Evolutionary conservation across 2,329 filamentous ascomycete genomes (phyloP).

Genomic region (Penicillium sp.): DNA sequence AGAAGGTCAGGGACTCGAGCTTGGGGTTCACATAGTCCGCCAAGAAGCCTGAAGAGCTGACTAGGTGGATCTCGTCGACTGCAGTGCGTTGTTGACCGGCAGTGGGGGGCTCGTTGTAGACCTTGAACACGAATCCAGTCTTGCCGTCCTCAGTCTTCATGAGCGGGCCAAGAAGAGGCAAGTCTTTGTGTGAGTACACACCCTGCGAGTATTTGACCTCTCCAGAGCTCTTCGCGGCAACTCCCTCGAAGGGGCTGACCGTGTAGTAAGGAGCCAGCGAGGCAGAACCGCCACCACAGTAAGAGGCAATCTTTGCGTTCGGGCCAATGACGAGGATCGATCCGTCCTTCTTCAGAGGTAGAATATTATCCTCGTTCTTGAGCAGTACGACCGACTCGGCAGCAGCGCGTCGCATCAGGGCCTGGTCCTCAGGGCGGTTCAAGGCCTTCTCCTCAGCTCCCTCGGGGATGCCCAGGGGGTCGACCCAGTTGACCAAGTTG

Average conservation of each 20-base stretch:
- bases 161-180: constrained; percentile 53
- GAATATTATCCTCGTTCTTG: constrained; percentile 60
- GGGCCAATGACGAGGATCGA: constrained; percentile 50
- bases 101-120: constrained; percentile 54
- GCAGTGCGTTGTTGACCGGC: constrained; percentile 42
- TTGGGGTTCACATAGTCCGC: constrained; percentile 53
- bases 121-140: constrained; percentile 56
- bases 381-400: constrained; percentile 66
- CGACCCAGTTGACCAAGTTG: constrained; percentile 54
- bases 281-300: constrained; percentile 61
- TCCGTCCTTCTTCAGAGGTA: constrained; percentile 51
- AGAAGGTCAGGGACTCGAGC: constrained; percentile 50
- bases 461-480: constrained; percentile 50
- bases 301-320: constrained; percentile 45
- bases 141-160: constrained; percentile 50
- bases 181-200: constrained; percentile 58
- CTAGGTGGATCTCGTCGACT: constrained; percentile 47
- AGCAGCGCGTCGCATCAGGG: constrained; percentile 59
- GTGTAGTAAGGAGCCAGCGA: constrained; percentile 45
- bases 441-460: constrained; percentile 49
- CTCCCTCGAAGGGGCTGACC: constrained; percentile 41
- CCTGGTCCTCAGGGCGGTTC: constrained; percentile 57
- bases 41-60: constrained; percentile 42
- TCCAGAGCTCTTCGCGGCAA: constrained; percentile 31
- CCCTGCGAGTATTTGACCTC: constrained; percentile 52